A percentile compares a stretch with the other conserved stretches of the same genome.
These are phyloP conservation scores for Fusarium fracticaudum DNA, from an alignment of 2,329 filamentous ascomycete genomes.

Conservation along the genomic window DNA sequence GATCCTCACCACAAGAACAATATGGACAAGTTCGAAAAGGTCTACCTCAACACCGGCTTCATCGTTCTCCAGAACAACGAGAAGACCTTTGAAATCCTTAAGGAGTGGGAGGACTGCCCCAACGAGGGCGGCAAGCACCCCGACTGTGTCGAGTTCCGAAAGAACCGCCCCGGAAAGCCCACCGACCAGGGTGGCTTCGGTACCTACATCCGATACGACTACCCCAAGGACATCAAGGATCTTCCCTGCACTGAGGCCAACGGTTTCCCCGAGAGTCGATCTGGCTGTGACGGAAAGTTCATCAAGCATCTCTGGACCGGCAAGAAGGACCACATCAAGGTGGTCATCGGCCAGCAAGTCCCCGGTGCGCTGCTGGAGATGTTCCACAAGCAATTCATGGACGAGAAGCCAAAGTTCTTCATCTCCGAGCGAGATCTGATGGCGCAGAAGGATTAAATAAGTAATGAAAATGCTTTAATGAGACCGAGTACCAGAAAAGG, in stretches of 20 bases:
- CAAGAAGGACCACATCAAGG: conserved; percentile 53
- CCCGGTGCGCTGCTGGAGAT: conserved; percentile 49
- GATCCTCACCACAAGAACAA: conserved; percentile 52
- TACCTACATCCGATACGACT: conserved; percentile 55
- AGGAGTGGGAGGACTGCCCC: conserved; percentile 58
- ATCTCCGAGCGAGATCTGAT: conserved; percentile 50
- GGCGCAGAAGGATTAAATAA: conserved; percentile 29
- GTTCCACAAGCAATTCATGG: conserved; percentile 50
- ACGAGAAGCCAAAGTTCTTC: conserved; percentile 48
- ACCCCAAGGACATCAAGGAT: conserved; percentile 51
- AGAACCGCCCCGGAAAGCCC: conserved; percentile 49
- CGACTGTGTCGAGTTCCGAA: conserved; percentile 52
- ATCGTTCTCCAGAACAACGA: conserved; percentile 62
- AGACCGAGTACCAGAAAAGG: conserved; percentile 30
- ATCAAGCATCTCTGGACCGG: conserved; percentile 57
- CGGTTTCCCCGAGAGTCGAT: conserved; percentile 52
- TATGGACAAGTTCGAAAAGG: conserved; percentile 51
- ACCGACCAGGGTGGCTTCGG: conserved; percentile 58
- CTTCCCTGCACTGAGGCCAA: conserved; percentile 56
- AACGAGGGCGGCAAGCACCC: conserved; percentile 51
- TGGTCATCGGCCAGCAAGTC: conserved; percentile 50
- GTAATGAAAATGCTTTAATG: conserved; percentile 38
- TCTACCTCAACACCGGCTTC: conserved; percentile 63
- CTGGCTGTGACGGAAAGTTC: conserved; percentile 53
- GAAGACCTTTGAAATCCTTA: conserved; percentile 58